Base-by-base conservation (phyloP, 2,329 filamentous ascomycete species). In the Pseudopithomyces chartarum region DNA sequence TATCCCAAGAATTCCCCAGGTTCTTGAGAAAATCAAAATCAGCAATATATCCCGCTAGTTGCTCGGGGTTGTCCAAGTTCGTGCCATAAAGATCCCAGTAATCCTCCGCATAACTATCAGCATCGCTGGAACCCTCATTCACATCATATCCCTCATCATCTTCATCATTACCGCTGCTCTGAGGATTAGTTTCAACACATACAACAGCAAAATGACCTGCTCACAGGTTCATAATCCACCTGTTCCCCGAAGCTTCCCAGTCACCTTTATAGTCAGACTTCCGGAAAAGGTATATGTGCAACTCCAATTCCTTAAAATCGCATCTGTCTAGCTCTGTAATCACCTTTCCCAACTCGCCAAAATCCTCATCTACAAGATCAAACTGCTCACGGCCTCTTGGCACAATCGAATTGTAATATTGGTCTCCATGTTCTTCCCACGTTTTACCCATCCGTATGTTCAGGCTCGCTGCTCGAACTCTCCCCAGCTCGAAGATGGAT, bases 211-310 rank as follows among this genome's bases (percentile, higher is more conserved):
- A n/a, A 22, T 8, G 20, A 19, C 17, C 22, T 5, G 15, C 40
- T 46, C 46, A 46, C 51, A 46, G 39, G 33, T 53, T 22, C 10
- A 34, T 13, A 12, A 43, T 13, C 13, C 23, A 52, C 33, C 39
- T 32, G 32, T 45, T 52, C 11, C 50, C 38, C 13, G 50, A 43
- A 45, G 40, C 50, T 40, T 52, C 50, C 36, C 42, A 52, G 13
- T 52, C 17, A 11, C 29, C 6, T 6, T 8, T 46, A 7, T 26
- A 17, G 15, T 44, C 29, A n/a, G 32, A 32, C 26, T 42, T 54
- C 22, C 20, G 17, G 20, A 54, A 54, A 15, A 54, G 33, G 17
- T 42, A 46, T 6, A 48, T 43, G 13, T 20, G 7, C 12, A 54
- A 17, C 33, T 49, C 15, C 46, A 49, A 39, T 20, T 40, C 22